Evolutionary conservation across 163 green algal species (phyloP).

Genomic region (Trebouxia gelatinosa): DNA sequence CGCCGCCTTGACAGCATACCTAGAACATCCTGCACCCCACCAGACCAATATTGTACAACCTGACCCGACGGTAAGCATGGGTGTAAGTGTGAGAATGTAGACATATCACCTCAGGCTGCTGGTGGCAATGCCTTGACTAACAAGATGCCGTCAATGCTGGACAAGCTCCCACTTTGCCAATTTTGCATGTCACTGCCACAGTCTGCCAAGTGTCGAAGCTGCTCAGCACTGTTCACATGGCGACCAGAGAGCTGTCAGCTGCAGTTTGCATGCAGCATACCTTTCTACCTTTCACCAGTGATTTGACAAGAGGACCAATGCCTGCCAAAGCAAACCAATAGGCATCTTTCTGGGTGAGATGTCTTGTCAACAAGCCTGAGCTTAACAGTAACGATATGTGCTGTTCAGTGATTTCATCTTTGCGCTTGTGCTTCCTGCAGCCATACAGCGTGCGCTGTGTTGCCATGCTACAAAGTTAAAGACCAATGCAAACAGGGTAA

Average conservation of each 20-base stretch:
- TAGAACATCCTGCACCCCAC: conserved; percentile 36
- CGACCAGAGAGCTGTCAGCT: no score
- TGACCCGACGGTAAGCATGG: background rate
- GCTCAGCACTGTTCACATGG: background rate
- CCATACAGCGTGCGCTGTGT: background rate
- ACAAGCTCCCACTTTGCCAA: no score
- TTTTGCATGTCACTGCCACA: no score
- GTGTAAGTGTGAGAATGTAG: no score
- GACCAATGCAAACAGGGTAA: background rate
- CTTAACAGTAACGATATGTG: conserved; percentile 49
- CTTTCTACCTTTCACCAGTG: conserved; percentile 39
- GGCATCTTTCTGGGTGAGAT: conserved; percentile 26
- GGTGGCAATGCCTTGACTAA: background rate
- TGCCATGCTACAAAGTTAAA: background rate
- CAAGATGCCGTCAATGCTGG: background rate
- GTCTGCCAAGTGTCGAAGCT: background rate
- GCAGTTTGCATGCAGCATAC: conserved; percentile 28
- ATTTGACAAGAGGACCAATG: conserved; percentile 40
- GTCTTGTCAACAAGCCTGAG: conserved; percentile 37
- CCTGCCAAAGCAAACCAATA: conserved; percentile 49
- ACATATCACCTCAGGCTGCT: background rate
- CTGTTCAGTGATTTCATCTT: conserved; percentile 34
- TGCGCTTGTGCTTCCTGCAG: conserved; percentile 12
- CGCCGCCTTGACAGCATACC: conserved; percentile 44
- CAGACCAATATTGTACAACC: background rate